Evolutionary conservation across 2,329 filamentous ascomycete genomes (phyloP), one percentile per base, ranked within the genome.

Genomic region (Curvularia spicifera): DNA sequence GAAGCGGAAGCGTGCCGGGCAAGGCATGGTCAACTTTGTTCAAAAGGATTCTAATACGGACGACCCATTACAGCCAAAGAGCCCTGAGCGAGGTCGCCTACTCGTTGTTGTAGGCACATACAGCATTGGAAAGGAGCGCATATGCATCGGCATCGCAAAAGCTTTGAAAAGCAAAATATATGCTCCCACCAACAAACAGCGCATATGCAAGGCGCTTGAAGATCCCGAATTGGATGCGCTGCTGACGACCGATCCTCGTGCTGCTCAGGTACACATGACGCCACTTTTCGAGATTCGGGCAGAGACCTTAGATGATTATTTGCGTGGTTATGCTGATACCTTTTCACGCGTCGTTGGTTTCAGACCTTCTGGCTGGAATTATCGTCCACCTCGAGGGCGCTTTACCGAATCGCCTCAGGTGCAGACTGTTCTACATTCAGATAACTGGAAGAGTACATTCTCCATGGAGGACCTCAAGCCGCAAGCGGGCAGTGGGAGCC

Each of bases 231-330:
- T 99, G 4, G 82, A 88, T 26, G 83, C 85, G 0, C 84, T 92
- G 4, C 84, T 99, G 69, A 99, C 95, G 0, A 83, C 84, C 7
- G 82, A 97, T 72, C 93, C 95, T 0, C 80, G 85, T 22, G 91
- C 91, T 68, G 95, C 95, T 0, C 94, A 98, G 76, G 93, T 99
- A 0, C 95, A 99, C 78, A 97, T 99, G 93, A 96, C 97, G 68
- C 93, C 91, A 69, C 83, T 99, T 9, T 95, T 95, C 83, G 94
- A 98, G 76, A 93, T 99, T 65, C 89, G 93, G 26, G 88, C 93
- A 33, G 93, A 97, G 66, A 97, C 94, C 0, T 83, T 99, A 1
- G 88, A 91, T 64, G 93, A 97, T 60, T 99, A 99, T 70, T 85
- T 98, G 5, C 86, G 89, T 68, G 83, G 85, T 35, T 91, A 92